These are phyloP conservation scores for Themeda triandra DNA, from an alignment of 176 grass and related monocot genomes.

Conservation along the genomic window DNA sequence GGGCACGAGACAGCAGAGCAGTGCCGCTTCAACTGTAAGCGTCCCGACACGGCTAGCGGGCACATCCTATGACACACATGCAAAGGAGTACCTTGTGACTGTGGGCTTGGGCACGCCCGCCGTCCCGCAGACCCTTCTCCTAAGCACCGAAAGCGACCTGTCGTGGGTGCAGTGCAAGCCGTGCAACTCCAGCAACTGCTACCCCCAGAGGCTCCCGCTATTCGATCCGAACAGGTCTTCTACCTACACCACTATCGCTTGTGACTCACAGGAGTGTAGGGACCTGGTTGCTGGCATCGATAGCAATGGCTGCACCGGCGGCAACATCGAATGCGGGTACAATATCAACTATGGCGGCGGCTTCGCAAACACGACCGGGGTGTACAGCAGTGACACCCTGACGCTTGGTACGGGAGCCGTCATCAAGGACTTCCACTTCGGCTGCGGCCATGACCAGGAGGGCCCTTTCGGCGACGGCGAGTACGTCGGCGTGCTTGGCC, in stretches of 20 bases:
- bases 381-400: background rate
- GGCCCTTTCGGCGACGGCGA: background rate
- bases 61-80: no score
- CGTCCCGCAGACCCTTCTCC: background rate
- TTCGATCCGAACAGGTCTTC: background rate
- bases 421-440: background rate
- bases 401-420: background rate
- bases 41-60: background rate
- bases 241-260: background rate
- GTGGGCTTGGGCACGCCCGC: background rate
- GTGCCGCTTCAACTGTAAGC: no score
- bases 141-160: conserved; percentile 47
- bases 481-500: background rate
- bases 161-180: conserved; percentile 55
- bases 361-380: background rate
- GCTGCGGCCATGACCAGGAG: background rate
- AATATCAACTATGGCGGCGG: background rate
- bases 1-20: no score
- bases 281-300: background rate
- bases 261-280: background rate
- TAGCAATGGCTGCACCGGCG: background rate
- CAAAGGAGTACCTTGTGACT: background rate
- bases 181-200: conserved; percentile 11
- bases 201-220: background rate
- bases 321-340: no score